These are phyloP conservation scores for Aspergillus fumigatiaffinis DNA, from an alignment of 2,329 filamentous ascomycete genomes.

Conservation along the genomic window DNA sequence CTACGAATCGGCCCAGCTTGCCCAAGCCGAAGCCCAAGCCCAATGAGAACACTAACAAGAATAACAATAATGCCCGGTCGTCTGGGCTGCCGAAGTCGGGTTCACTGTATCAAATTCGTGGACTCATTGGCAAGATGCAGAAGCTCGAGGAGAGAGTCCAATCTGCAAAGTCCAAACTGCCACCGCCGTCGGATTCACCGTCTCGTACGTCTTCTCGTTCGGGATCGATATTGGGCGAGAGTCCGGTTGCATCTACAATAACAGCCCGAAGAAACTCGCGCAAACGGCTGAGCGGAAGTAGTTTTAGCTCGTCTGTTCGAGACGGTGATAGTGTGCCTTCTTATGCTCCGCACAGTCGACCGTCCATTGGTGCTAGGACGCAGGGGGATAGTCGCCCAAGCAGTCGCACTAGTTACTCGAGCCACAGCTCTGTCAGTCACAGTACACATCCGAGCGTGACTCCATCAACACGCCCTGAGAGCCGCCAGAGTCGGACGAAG, in stretches of 20 bases:
- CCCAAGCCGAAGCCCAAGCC: conserved; percentile 18
- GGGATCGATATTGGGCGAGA: conserved; percentile 46
- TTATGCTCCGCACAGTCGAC: conserved; percentile 32
- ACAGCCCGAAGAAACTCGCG: conserved; percentile 49
- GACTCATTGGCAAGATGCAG: conserved; percentile 94
- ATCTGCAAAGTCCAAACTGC: conserved; percentile 84
- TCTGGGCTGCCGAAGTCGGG: conserved; percentile 55
- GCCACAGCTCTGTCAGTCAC: conserved; percentile 39
- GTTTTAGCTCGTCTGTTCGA: conserved; percentile 35
- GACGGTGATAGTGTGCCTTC: conserved; percentile 36
- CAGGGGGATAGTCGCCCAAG: conserved; percentile 61
- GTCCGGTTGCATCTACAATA: conserved; percentile 51
- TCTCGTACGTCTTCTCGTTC: conserved; percentile 74
- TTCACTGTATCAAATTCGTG: conserved; percentile 88
- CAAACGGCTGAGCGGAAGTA: conserved; percentile 42
- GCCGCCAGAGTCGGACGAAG: conserved; percentile 61
- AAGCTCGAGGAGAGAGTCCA: conserved; percentile 91
- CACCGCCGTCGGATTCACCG: conserved; percentile 72
- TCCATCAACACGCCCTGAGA: conserved; percentile 56
- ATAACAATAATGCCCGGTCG: conserved; percentile 44
- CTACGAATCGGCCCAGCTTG: conserved; percentile 35
- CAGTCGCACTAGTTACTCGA: conserved; percentile 64
- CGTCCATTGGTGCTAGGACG: conserved; percentile 47
- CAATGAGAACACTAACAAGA: conserved; percentile 28
- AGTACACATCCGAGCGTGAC: conserved; percentile 34